Evolutionary conservation across 2,329 filamentous ascomycete species (phyloP), one percentile per base, ranked within the genome.

Genomic region (Pseudopithomyces chartarum): DNA sequence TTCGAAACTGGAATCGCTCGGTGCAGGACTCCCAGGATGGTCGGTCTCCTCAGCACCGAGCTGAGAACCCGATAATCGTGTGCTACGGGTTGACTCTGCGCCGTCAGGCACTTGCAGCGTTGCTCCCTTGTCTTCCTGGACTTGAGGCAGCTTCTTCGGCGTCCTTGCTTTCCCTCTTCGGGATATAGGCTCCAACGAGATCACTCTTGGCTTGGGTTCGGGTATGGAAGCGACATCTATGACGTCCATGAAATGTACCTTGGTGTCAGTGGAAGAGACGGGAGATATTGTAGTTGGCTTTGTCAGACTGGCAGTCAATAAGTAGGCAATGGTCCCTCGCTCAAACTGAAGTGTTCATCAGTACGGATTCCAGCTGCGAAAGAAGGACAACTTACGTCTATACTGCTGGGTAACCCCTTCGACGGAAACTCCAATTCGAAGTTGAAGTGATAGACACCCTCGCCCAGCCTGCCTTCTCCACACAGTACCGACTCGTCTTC

Each of bases 241-340:
- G 57, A 85, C 87, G 74, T 97, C 92, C 33, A 91, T 80, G 7
- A 97, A 80, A 57, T 88, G 87, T 20, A 99, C 83, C 68, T 92
- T 93, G 59, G 87, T 85, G 64, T 96, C 92, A 76, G 90, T 95
- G 34, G 86, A 90, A 10, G 88, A 84, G 2, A 89, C 92, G 1
- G 94, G 89, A 13, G 89, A 85, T 59, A 97, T 96, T 6, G 92
- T 88, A 0, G 90, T 95, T 19, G 95, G 94, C 55, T 92, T 87
- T 19, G 94, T 98, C 55, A 98, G 76, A 8, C 92, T 97, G 32
- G 94, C 90, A 6, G 91, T 94, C 66, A 98, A 85, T 79, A 94
- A 87, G 78, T 98, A 99, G 19, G 90, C 89, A 67, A 99, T 91
- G 1, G 91, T 93, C 34, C 95, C 95, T 71, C 94, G 88, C 78